Conservation (phyloP, 1,139 yeast species). For the Casaregolazyma lundiana region DNA sequence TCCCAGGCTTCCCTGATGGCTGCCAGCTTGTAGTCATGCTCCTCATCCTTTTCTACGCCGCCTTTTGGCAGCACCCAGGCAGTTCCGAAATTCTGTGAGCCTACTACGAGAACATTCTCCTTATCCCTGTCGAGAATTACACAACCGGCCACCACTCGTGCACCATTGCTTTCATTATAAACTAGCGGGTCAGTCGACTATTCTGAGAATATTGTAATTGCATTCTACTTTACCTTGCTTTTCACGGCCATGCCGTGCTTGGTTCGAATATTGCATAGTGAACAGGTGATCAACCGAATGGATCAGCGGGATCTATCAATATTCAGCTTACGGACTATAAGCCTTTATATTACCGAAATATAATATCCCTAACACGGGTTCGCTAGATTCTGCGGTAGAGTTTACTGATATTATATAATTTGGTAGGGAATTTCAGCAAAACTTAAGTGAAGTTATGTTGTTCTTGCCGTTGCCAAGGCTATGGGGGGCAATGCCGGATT, state of each 20-base stretch:
- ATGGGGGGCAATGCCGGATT: no score
- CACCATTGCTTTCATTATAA: conserved; percentile 55
- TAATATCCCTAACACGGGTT: no score
- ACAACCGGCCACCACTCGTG: conserved; percentile 89
- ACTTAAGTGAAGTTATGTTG: no score
- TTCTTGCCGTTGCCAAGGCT: no score
- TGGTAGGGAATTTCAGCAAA: no score
- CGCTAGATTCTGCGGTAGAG: no score
- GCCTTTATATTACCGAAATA: no score
- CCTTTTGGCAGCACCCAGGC: conserved; percentile 95
- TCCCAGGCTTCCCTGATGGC: conserved; percentile 96
- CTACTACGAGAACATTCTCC: conserved; percentile 67
- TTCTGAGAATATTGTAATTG: conserved; percentile 2
- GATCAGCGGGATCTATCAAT: no score
- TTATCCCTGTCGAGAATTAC: conserved; percentile 58
- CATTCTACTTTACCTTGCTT: conserved; percentile 6
- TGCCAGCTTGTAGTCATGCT: conserved; percentile 39
- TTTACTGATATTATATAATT: no score
- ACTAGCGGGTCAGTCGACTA: conserved; percentile 43
- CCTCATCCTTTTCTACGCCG: conserved; percentile 86
- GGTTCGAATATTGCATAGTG: no score
- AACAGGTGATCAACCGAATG: no score
- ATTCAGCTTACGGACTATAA: no score
- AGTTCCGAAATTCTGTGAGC: conserved; percentile 60
- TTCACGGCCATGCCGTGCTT: conserved; percentile 9